Percentiles rank a stretch among this genome's conserved stretches.
Conservation (phyloP, 1,284 basidiomycete species). For the Chiua sp. region DNA sequence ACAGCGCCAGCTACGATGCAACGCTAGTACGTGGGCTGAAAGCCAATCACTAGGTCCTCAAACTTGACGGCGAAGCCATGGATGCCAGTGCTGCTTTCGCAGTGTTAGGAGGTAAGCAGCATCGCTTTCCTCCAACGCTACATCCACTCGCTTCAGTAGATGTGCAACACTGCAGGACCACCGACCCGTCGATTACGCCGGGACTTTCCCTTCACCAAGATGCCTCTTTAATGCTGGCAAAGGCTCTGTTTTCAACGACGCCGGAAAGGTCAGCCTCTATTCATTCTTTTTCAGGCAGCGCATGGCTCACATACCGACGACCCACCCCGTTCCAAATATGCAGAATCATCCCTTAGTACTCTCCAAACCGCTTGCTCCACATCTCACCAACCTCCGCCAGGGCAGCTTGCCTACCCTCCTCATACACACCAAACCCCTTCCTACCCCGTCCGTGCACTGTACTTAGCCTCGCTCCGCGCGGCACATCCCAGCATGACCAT, state of each 20-base stretch:
- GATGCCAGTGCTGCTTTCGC: conserved; percentile 82
- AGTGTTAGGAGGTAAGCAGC: conserved; percentile 67
- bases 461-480: too few relatives aligned
- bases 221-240: conserved; percentile 81
- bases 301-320: neutral
- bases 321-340: too few relatives aligned
- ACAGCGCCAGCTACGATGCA: conserved; percentile 60
- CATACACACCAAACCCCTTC: conserved; percentile 76
- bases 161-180: too few relatives aligned
- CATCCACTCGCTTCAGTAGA: too few relatives aligned
- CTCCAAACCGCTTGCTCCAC: conserved; percentile 69
- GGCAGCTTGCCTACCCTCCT: conserved; percentile 69
- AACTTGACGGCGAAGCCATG: conserved; percentile 75
- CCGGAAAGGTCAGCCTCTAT: conserved; percentile 59
- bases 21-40: conserved; percentile 59
- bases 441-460: conserved; percentile 68
- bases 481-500: too few relatives aligned
- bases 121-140: too few relatives aligned
- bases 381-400: conserved; percentile 62
- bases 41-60: conserved; percentile 68
- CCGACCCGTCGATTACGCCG: too few relatives aligned
- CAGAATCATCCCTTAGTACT: conserved; percentile 82
- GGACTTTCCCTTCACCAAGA: too few relatives aligned
- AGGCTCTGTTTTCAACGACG: conserved; percentile 82
- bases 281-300: neutral